Base-by-base conservation (phyloP, 371 early-diverging fungal genomes). In the Rhizopus stolonifer region DNA sequence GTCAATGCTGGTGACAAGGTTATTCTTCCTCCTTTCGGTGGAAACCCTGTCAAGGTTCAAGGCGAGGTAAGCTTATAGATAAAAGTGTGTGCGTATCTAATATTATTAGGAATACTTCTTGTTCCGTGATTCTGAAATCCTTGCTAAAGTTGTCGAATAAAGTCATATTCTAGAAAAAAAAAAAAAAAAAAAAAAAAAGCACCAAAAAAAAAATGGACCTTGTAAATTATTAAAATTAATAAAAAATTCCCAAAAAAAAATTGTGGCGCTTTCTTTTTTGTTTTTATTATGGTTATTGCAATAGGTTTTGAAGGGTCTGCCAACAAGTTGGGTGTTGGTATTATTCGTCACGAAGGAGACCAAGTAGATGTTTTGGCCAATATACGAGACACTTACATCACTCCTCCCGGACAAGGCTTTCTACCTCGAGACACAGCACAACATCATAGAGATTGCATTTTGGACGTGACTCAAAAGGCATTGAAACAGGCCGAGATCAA, bases 241-340 rank as follows among this genome's bases (percentile, higher is more conserved):
- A 19, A 42, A 21, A 42, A n/a, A 42, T 42, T 21, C 18, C 40
- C 24, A 19, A 40, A 51, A 40, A 40, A 51, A 49, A 39, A 6
- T 6, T 26, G 39, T 18, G 23, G 10, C 34, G 7, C 25, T 52
- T 43, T 52, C 44, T 50, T 9, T 51, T 36, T 46, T 34, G 11
- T 21, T 45, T 46, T 33, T 26, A 13, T 52, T 34, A 64, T 64
- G 64, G 59, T 86, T 46, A 77, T 89, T 51, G 82, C 89, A 19
- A 67, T 91, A 49, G 93, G 93, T 8, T 83, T 98, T 42, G 99
- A 99, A 82, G 99, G 99, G 15, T 95, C 95, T 17, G 99, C 99
- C 33, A 99, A 99, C 84, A 99, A 99, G 74, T 79, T 99, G 25
- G 99, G 99, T 25, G 86, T 99, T 17, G 99, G 99, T 4, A 91